phyloP scores from a whole-genome alignment of 108 stramenopile species.

The Conticribra guillardii region DNA sequence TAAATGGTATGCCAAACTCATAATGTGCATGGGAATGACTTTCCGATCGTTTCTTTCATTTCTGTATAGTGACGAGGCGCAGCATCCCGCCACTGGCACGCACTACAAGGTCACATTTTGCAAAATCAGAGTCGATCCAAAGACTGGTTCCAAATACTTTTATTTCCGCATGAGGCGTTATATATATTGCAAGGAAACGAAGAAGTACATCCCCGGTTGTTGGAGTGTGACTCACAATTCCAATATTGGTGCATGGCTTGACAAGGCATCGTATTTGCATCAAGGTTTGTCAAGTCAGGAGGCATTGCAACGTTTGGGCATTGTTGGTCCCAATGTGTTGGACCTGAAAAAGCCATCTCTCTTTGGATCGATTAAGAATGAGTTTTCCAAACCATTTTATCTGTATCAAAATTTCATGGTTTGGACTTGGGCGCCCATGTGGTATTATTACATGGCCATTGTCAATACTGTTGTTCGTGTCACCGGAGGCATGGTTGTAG shows the following conservation, averaged over 20 bases:
- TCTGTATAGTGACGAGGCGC: conserved; percentile 1
- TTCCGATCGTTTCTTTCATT: background rate
- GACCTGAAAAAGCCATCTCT: conserved; percentile 52
- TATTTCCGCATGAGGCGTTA: conserved; percentile 56
- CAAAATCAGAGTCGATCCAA: conserved; percentile 18
- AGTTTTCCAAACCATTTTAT: conserved; percentile 68
- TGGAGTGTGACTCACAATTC: conserved; percentile 23
- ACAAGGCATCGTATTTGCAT: conserved; percentile 11
- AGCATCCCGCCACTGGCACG: background rate
- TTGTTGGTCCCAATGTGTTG: conserved; percentile 60
- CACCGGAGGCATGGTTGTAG: conserved; percentile 53
- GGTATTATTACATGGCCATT: conserved; percentile 72
- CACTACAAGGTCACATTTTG: conserved; percentile 11
- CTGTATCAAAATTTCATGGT: conserved; percentile 71
- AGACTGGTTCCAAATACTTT: conserved; percentile 51
- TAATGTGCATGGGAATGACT: background rate
- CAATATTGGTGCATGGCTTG: conserved; percentile 44
- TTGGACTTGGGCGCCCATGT: conserved; percentile 31
- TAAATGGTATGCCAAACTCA: background rate
- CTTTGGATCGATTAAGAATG: conserved; percentile 40
- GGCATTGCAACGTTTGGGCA: conserved; percentile 30
- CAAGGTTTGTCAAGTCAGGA: conserved; percentile 49
- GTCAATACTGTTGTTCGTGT: conserved; percentile 41
- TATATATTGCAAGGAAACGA: conserved; percentile 21
- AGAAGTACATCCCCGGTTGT: conserved; percentile 39